Base-by-base conservation (phyloP, 2,329 filamentous ascomycete genomes). In the Trichoderma sp. region DNA sequence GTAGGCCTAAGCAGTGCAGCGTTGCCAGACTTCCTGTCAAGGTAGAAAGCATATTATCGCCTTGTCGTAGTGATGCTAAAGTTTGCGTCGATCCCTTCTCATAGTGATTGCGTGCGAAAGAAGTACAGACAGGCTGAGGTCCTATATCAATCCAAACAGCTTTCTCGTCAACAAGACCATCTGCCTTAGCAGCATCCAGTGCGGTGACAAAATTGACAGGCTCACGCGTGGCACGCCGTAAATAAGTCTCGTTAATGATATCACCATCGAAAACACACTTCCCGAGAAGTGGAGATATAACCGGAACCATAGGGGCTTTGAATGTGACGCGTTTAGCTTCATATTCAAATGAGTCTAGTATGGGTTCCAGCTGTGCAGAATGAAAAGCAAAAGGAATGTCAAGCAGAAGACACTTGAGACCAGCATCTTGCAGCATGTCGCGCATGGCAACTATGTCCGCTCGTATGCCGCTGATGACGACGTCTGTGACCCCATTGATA, bases 71-170 rank as follows among this genome's bases (percentile, higher is more conserved):
- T 0, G 65, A 68, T 53, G 39, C 39, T 17, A 66, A 55, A 9
- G 63, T 55, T 1, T 34, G 28, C n/a, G 53, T 83, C 17, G 91
- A 6, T 4, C 58, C 58, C 20, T 36, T 61, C 2, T 15, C 30
- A 30, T 61, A 61, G 32, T 61, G 20, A 23, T 61, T 61, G 20
- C 58, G 58, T 9, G 32, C 84, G 81, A 93, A 89, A 53, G 84
- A 84, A 30, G 83, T 82, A 81, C 87, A 90, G 15, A 92, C 86
- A 0, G 89, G 88, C 74, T 92, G 88, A 15, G 90, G 89, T 2
- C 91, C 91, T 72, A 92, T 82, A 75, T 93, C 91, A 66, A 93
- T 78, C 87, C 88, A 92, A 15, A 86, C 81, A 13, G 87, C 88
- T 76, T 86, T 85, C 39, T 87, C 85, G 58, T 66, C 17, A 23